Evolutionary conservation across 805 yeast species (phyloP).

Genomic region (Candida taoyuanica): DNA sequence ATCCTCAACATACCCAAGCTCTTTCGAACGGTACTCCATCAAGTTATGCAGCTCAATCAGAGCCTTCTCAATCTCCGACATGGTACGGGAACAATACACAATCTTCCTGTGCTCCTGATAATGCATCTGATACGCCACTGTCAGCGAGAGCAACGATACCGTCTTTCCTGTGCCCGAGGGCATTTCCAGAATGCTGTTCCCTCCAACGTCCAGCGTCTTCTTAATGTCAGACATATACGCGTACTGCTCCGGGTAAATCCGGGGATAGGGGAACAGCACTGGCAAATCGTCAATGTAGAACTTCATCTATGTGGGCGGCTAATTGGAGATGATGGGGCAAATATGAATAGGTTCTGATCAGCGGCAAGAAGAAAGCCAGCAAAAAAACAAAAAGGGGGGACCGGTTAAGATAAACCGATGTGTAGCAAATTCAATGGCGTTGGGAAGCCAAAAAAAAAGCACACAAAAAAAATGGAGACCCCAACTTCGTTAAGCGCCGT

Average conservation of each 20-base stretch:
- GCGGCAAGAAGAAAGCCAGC: too few species aligned
- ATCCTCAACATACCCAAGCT: conserved; percentile 82
- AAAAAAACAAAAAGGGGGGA: too few species aligned
- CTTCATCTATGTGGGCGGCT: conserved; percentile 18
- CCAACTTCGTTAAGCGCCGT: not conserved
- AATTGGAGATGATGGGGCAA: not conserved
- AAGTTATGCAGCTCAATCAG: conserved; percentile 81
- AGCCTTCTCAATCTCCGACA: conserved; percentile 98
- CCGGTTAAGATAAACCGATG: too few species aligned
- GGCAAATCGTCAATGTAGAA: conserved; percentile 95
- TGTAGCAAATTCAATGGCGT: too few species aligned
- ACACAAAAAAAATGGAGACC: not conserved
- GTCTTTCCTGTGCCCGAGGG: conserved; percentile 99
- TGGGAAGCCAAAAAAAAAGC: not conserved
- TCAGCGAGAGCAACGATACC: conserved; percentile 80
- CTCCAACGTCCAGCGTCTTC: conserved; percentile 91
- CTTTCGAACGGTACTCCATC: conserved; percentile 82
- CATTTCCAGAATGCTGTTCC: conserved; percentile 95
- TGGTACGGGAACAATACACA: conserved; percentile 97
- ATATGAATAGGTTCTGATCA: not conserved
- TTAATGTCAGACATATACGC: conserved; percentile 96
- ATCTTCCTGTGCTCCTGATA: conserved; percentile 93
- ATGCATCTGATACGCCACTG: conserved; percentile 92
- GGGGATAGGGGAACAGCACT: conserved; percentile 92
- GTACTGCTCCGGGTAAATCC: conserved; percentile 97